Evolutionary conservation across 345 rosid genomes (phyloP), one percentile per base, ranked within the genome.

Genomic region (Eucalyptus marginata): DNA sequence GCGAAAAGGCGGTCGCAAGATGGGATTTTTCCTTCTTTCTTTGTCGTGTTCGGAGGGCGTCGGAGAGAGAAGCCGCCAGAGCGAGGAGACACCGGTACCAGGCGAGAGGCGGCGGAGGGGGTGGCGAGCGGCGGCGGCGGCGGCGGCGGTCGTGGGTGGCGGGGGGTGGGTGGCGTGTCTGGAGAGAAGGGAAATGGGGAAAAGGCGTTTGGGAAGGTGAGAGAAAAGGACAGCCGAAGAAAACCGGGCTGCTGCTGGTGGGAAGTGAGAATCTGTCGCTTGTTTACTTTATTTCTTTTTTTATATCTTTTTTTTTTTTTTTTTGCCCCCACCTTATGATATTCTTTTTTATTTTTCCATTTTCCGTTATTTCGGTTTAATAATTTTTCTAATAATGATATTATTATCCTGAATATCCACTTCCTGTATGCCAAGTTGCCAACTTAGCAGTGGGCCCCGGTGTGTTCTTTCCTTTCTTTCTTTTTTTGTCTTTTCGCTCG

Each of bases 261-360:
- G 83, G 46, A 20, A 76, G 46, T 36, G 83, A 10, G 83, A 5
- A 76, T 76, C 83, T 20, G 83, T 36, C 83, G 7, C 83, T 8
- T 36, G 44, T 18, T 36, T 18, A 10, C 7, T 10, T 68, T 31
- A 16, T 33, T 8, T 68, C 5, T 9, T 31, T 4, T 4, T n/a
- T 4, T 6, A n/a, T 13, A 5, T 27, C 13, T 7, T 0, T 3
- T 24, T 5, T 12, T 2, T 29, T 29, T 6, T 7, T n/a, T 15
- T n/a, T 15, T 29, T n/a, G 16, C 4, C 36, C 10, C 71, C 76
- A 3, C 81, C 46, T 18, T 17, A 5, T 18, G 6, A 36, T 33
- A 14, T 68, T 36, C 2, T 68, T 33, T 71, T 3, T 5, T 1
- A 62, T 71, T 71, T 76, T 76, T 11, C 4, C 17, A 13, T 64